phyloP scores from a whole-genome alignment of 345 rosid genomes.

The Ailanthus altissimus region DNA sequence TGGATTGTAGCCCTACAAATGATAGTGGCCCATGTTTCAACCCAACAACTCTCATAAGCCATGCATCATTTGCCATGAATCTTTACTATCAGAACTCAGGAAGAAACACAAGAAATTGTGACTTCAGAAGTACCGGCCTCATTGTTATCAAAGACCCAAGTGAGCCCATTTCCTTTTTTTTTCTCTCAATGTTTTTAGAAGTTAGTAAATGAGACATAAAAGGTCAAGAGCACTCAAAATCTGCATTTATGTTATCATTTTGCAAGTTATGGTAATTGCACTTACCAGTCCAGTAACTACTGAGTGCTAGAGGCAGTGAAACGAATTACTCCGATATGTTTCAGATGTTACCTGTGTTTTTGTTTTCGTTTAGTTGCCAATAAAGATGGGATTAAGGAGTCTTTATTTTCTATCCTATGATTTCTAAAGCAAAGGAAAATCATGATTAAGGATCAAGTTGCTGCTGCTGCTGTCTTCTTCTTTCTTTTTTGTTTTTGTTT shows the following conservation, averaged over 20 bases:
- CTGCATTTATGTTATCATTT: background rate
- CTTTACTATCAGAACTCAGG: conserved; percentile 13
- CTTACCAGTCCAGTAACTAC: background rate
- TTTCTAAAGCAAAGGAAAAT: background rate
- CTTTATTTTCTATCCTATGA: background rate
- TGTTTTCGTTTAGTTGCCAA: background rate
- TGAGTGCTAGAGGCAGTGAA: background rate
- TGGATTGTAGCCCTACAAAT: conserved; percentile 18
- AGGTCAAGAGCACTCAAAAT: background rate
- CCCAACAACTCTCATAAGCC: conserved; percentile 23
- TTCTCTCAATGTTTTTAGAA: background rate
- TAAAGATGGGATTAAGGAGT: background rate
- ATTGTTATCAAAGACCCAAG: conserved; percentile 13
- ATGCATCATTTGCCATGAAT: conserved; percentile 26
- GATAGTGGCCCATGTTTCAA: conserved; percentile 17
- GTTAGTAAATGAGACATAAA: background rate
- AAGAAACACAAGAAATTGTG: background rate
- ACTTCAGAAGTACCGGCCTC: conserved; percentile 17
- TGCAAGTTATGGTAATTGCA: conserved; percentile 18
- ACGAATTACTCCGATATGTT: background rate
- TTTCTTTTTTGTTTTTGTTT: background rate
- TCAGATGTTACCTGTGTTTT: background rate
- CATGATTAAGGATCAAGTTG: background rate
- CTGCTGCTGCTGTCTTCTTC: too few relatives aligned
- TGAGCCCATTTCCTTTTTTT: background rate